Evolutionary conservation across 2,329 filamentous ascomycete genomes (phyloP).

Genomic region (Aotearoamyces nothofagi): DNA sequence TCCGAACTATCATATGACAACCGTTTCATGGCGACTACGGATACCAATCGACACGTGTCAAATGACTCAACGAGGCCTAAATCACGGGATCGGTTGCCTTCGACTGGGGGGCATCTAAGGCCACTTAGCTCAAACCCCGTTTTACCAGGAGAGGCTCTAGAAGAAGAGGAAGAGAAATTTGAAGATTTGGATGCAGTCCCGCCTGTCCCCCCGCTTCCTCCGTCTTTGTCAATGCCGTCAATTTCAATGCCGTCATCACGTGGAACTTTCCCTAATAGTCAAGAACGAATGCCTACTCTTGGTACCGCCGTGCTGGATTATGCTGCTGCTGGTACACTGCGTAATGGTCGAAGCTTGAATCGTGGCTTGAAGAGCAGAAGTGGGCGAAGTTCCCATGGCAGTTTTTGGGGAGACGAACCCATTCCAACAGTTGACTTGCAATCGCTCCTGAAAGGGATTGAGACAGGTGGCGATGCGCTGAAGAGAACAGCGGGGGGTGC

Average conservation of each 20-base stretch:
- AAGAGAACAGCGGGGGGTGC: no score
- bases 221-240: constrained; percentile 6
- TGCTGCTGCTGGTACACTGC: constrained; percentile 6
- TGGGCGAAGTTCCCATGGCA: constrained; percentile 7
- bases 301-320: constrained; percentile 11
- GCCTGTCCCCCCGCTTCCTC: constrained; percentile 17
- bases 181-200: constrained; percentile 13
- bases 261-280: no score
- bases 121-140: constrained; percentile 13
- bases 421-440: constrained; percentile 12
- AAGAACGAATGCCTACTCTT: constrained; percentile 4
- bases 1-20: constrained; percentile 49
- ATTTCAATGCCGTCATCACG: background rate
- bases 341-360: constrained; percentile 10
- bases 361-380: constrained; percentile 8
- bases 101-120: constrained; percentile 9
- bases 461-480: no score
- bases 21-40: constrained; percentile 8
- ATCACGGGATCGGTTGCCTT: constrained; percentile 14
- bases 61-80: constrained; percentile 15
- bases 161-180: constrained; percentile 6
- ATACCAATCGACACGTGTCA: constrained; percentile 12
- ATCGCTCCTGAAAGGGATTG: constrained; percentile 17
- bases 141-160: constrained; percentile 1
- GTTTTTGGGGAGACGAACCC: constrained; percentile 12